phyloP scores from a whole-genome alignment of 1,139 yeast genomes.

The Sugiyamaella pinicola region DNA sequence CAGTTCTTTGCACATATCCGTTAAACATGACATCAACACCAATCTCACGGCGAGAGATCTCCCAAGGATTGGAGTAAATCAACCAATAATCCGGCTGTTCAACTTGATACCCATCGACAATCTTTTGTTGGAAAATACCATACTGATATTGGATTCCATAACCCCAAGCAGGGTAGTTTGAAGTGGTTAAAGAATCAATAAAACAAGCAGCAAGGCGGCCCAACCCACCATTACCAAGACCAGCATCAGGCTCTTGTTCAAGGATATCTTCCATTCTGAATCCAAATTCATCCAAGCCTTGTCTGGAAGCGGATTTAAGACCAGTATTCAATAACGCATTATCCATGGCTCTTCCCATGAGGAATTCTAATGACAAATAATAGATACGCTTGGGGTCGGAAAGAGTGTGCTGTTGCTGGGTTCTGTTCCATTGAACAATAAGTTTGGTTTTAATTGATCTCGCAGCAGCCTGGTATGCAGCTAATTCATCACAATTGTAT shows the following conservation, averaged over 20 bases:
- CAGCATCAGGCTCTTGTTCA: constrained; percentile 90
- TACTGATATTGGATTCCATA: constrained; percentile 91
- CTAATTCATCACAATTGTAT: constrained; percentile 88
- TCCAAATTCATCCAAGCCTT: constrained; percentile 73
- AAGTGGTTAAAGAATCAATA: constrained; percentile 83
- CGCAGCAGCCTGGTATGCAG: constrained; percentile 91
- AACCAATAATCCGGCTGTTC: constrained; percentile 96
- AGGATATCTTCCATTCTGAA: constrained; percentile 85
- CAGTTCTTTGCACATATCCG: constrained; percentile 71
- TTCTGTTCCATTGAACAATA: constrained; percentile 87
- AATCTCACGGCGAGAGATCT: constrained; percentile 80
- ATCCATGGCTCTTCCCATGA: constrained; percentile 96
- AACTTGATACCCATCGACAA: constrained; percentile 89
- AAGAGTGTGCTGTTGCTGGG: constrained; percentile 85
- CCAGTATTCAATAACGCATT: constrained; percentile 84
- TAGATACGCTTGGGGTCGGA: constrained; percentile 86
- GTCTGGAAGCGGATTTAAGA: constrained; percentile 54
- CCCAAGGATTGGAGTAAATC: constrained; percentile 89
- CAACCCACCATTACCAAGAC: constrained; percentile 92
- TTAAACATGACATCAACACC: constrained; percentile 92
- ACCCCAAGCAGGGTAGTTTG: constrained; percentile 95
- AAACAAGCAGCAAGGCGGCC: constrained; percentile 96
- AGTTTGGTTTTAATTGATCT: constrained; percentile 76
- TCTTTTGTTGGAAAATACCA: constrained; percentile 90
- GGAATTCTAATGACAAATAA: constrained; percentile 82